A percentile compares a stretch with the other conserved stretches of the same genome.
Evolutionary conservation across 306 rosid species (phyloP).

Genomic region (Lathyrus aphaca): DNA sequence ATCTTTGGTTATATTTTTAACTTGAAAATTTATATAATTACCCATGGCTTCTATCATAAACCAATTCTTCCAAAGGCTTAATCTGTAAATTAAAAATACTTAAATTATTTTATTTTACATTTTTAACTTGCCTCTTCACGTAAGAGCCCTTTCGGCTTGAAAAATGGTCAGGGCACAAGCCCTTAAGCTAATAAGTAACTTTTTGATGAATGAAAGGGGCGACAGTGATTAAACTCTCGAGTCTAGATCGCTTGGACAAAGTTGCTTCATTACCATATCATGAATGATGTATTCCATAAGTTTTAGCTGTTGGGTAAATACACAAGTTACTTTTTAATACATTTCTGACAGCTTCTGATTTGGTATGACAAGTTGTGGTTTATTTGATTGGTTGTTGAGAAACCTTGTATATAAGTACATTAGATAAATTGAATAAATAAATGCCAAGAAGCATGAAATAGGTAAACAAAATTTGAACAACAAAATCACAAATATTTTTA

Average conservation of each 20-base stretch:
- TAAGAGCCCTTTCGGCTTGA: neutral
- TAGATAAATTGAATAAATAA: neutral
- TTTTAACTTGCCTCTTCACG: neutral
- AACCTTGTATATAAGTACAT: neutral
- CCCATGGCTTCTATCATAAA: constrained; percentile 7
- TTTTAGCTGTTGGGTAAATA: neutral
- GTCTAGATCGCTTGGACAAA: neutral
- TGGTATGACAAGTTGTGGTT: neutral
- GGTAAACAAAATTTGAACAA: neutral
- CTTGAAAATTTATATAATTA: constrained; percentile 15
- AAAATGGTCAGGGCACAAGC: neutral
- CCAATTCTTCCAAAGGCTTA: neutral
- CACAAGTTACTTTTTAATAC: neutral
- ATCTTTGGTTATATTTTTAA: constrained; percentile 2
- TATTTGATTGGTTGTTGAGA: neutral
- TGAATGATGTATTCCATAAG: neutral
- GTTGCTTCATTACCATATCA: neutral
- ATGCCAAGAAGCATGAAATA: neutral
- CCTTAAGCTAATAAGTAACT: neutral
- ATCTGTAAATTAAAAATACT: neutral
- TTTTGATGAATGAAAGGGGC: neutral
- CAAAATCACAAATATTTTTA: neutral
- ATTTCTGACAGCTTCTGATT: neutral
- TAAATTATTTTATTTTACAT: neutral
- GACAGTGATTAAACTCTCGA: neutral